Evolutionary conservation across 1,284 basidiomycete genomes (phyloP), one percentile per base, ranked within the genome.

Genomic region (Sporisorium graminicola): DNA sequence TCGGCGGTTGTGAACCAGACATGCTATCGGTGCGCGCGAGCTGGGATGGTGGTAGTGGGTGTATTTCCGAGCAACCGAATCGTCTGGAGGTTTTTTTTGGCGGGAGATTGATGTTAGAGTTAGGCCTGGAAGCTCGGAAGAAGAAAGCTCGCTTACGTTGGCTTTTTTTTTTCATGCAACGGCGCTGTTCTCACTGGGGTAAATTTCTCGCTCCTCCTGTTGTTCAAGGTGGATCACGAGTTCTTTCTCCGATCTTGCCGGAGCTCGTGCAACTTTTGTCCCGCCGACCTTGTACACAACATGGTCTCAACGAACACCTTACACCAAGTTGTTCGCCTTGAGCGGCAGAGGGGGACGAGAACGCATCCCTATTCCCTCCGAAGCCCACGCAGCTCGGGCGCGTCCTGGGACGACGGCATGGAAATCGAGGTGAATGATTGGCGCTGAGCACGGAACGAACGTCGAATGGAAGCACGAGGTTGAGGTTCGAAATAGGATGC

Each of bases 21-120:
- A 20, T 58, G 56, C 29, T 58, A 50, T 58, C 37, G 18, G 22
- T 22, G 33, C 44, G 33, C 57, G 67, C 37, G 37, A 22, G 8
- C 27, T 29, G 33, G 61, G 57, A 47, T 70, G 59, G 10, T 61
- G 57, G 47, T 58, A 58, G 56, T 35, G 50, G 47, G 31, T 31
- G 9, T 16, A 1, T n/a, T 66, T 72, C 68, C 68, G 63, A 71
- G 68, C 68, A 65, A 50, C 68, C 68, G 68, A 18, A 20, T 40
- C 22, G 24, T 31, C 20, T 37, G 5, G 50, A 53, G 10, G 14
- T 42, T 49, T 65, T 43, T n/a, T 71, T 62, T 62, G 63, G 68
- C 68, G 7, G 58, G 33, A 0, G 12, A n/a, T 33, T 3, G 0
- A 0, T 72, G 69, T 72, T 72, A 72, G 64, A 47, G 56, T 37